Conservation (phyloP, 768 basidiomycete species). For the Phanerochaete carnosa region DNA sequence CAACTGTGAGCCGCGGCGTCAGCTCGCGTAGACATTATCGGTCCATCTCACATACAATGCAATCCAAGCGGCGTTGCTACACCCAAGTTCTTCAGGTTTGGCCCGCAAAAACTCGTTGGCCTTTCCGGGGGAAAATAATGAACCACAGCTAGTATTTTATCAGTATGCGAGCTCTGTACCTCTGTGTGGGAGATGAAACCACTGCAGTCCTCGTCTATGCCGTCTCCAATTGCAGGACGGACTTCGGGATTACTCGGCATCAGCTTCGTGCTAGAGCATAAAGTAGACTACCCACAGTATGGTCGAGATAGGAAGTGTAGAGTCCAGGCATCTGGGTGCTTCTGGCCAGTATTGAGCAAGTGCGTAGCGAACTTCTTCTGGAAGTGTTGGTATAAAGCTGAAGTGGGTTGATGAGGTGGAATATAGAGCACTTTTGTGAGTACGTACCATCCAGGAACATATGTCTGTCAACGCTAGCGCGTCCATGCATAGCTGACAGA, state of each 20-base stretch:
- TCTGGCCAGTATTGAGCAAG: not conserved
- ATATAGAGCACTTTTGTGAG: not conserved
- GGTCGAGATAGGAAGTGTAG: conserved; percentile 11
- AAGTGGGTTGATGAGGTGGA: not conserved
- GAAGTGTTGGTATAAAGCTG: conserved; percentile 22
- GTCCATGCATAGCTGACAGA: conserved; percentile 5
- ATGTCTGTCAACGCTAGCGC: conserved; percentile 7
- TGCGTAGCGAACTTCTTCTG: conserved; percentile 15
- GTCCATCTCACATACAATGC: conserved; percentile 13
- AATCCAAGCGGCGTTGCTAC: conserved; percentile 24
- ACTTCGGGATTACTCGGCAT: not conserved
- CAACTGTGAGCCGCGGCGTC: conserved; percentile 14
- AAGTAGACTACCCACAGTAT: conserved; percentile 9
- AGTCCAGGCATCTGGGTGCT: conserved; percentile 9
- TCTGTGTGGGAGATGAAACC: conserved; percentile 13
- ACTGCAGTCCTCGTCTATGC: conserved; percentile 11
- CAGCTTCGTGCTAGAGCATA: too few relatives aligned
- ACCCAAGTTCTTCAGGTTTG: conserved; percentile 14
- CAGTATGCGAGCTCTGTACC: not conserved
- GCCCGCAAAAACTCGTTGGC: conserved; percentile 16
- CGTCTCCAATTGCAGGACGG: conserved; percentile 11
- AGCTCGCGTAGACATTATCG: not conserved
- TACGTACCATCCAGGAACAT: conserved; percentile 11
- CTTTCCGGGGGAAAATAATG: too few relatives aligned
- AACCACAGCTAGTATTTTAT: not conserved